Percentiles rank a stretch among this genome's conserved stretches.
Evolutionary conservation across 352 stramenopile genomes (phyloP).

Genomic region (Phytopythium kandeliae): DNA sequence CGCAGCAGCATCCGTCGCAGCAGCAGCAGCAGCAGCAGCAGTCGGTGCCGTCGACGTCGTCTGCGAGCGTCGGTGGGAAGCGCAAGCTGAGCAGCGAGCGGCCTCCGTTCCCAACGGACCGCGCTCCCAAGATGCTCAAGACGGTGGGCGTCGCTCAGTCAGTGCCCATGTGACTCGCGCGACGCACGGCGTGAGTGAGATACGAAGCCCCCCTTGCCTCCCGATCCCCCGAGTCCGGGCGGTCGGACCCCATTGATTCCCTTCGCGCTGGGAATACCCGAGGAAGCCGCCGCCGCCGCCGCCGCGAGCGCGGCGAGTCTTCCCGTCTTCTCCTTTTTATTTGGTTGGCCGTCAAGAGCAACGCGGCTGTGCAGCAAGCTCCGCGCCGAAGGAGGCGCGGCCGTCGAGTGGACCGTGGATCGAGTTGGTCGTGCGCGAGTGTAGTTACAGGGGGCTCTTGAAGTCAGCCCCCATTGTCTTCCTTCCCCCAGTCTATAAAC

Average conservation of each 20-base stretch:
- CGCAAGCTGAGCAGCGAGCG: slow-evolving; percentile 46
- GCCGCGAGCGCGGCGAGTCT: not conserved
- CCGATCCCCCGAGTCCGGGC: not conserved
- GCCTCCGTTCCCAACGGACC: slow-evolving; percentile 24
- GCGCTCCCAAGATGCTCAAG: slow-evolving; percentile 36
- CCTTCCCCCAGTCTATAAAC: not conserved
- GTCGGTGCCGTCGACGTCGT: slow-evolving; percentile 2
- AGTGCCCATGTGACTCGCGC: slow-evolving; percentile 23
- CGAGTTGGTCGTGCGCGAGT: not conserved
- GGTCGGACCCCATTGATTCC: slow-evolving; percentile 6
- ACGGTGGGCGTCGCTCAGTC: slow-evolving; percentile 27
- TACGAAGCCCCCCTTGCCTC: not conserved
- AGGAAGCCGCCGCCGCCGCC: not conserved
- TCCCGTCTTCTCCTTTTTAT: slow-evolving; percentile 5
- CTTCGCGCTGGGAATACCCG: slow-evolving; percentile 6
- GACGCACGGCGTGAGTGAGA: not conserved
- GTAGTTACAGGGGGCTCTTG: not conserved
- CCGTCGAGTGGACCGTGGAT: slow-evolving; percentile 3
- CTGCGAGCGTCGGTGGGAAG: slow-evolving; percentile 27
- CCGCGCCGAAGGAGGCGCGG: not conserved
- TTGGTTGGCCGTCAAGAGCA: slow-evolving; percentile 3
- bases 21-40: slow-evolving; percentile 4
- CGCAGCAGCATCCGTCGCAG: slow-evolving; percentile 10
- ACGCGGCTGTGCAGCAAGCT: no score
- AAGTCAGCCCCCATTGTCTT: not conserved